A percentile compares a stretch with the other conserved stretches of the same genome.
Conservation (phyloP, 306 rosid species). For the Hylodesmum podocarpum region DNA sequence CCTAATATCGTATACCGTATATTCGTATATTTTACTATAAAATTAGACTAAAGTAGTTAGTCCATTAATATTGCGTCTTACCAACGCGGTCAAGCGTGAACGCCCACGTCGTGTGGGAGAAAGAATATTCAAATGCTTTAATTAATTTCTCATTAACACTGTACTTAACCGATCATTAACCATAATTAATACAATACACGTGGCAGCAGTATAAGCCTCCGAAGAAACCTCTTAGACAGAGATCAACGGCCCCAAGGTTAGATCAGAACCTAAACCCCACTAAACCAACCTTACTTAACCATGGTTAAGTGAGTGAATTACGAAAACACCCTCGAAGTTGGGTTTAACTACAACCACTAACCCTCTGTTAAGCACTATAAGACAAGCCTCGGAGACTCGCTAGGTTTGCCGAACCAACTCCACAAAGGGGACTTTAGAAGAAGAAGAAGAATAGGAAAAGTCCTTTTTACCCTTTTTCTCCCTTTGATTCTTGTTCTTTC, state of each 20-base stretch:
- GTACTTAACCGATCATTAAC: background rate
- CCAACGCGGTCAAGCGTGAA: background rate
- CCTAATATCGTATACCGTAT: background rate
- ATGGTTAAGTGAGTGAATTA: conserved; percentile 35
- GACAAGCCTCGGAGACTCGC: conserved; percentile 55
- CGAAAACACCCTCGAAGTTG: background rate
- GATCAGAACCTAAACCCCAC: background rate
- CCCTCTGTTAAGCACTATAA: conserved; percentile 45
- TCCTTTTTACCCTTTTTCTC: background rate
- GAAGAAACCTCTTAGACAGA: background rate
- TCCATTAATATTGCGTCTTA: background rate
- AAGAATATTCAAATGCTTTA: background rate
- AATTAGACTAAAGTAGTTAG: background rate
- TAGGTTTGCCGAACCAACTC: conserved; percentile 86
- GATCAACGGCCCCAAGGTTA: background rate
- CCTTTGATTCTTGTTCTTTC: background rate
- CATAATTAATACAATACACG: background rate
- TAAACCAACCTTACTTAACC: conserved; percentile 27
- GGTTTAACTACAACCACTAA: background rate
- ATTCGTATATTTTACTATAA: background rate
- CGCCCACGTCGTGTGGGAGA: conserved; percentile 4
- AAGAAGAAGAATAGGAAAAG: background rate
- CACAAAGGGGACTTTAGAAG: conserved; percentile 42
- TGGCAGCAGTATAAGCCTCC: background rate
- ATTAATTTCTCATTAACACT: background rate